Conservation (phyloP, 768 basidiomycete species). For the Lactifluus pinguis region DNA sequence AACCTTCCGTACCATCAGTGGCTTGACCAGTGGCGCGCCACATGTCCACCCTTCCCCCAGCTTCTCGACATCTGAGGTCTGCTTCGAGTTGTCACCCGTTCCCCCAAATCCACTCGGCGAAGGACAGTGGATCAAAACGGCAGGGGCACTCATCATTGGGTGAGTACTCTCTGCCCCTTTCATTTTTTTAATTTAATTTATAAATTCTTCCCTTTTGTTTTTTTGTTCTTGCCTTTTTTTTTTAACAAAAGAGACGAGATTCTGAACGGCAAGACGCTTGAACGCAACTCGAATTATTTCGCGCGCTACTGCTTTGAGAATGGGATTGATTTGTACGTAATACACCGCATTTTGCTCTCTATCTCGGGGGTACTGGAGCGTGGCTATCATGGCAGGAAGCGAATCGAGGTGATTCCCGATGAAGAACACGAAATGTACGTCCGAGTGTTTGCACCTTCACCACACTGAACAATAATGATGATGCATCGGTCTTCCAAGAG, state of each 20-base stretch:
- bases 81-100: conserved; percentile 46
- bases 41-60: neutral
- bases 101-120: conserved; percentile 61
- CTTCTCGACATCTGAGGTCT: conserved; percentile 1
- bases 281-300: conserved; percentile 78
- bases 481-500: conserved; percentile 31
- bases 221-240: no score
- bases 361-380: conserved; percentile 19
- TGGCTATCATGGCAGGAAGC: conserved; percentile 42
- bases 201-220: neutral
- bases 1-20: neutral
- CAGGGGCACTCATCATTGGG: conserved; percentile 74
- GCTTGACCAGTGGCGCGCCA: neutral
- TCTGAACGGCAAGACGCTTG: conserved; percentile 83
- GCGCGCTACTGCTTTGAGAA: conserved; percentile 85
- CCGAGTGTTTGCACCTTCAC: neutral
- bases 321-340: conserved; percentile 62
- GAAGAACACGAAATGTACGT: conserved; percentile 83
- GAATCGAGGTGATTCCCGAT: conserved; percentile 87
- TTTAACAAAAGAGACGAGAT: conserved; percentile 64
- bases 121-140: conserved; percentile 61
- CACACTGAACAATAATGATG: neutral
- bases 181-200: neutral
- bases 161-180: conserved; percentile 25
- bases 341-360: conserved; percentile 13